A percentile compares a stretch with the other conserved stretches of the same genome.
Evolutionary conservation across 441 rosid genomes (phyloP).

Genomic region (Pelargonium australe): DNA sequence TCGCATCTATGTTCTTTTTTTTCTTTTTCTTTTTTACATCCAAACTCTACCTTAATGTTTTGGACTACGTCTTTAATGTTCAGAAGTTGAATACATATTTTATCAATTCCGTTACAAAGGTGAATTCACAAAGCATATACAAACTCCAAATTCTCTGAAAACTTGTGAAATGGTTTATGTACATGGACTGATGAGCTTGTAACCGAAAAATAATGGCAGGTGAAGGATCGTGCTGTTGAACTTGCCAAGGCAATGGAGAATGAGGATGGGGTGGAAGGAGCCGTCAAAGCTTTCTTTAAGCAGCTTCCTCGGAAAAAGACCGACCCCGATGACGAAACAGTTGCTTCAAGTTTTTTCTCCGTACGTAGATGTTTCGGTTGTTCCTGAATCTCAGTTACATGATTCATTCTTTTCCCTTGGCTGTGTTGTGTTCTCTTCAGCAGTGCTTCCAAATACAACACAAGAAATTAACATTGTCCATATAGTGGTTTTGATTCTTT

Average conservation of each 20-base stretch:
- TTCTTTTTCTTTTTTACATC: too few species aligned
- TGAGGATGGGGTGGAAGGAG: conserved; percentile 94
- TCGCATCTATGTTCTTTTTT: too few species aligned
- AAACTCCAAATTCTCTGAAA: too few species aligned
- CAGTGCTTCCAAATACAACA: background rate
- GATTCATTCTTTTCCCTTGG: background rate
- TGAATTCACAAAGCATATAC: too few species aligned
- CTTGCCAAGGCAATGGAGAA: conserved; percentile 86
- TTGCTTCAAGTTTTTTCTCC: conserved; percentile 43
- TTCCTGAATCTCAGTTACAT: conserved; percentile 32
- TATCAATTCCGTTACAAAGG: too few species aligned
- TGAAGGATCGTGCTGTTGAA: conserved; percentile 69
- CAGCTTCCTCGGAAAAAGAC: conserved; percentile 54
- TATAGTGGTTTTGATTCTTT: too few species aligned
- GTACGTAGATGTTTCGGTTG: conserved; percentile 74
- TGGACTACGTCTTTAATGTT: too few species aligned
- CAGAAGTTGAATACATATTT: too few species aligned
- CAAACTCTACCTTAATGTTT: too few species aligned
- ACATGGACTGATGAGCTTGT: background rate
- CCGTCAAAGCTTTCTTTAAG: conserved; percentile 87
- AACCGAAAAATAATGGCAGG: conserved; percentile 39
- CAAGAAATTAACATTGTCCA: too few species aligned
- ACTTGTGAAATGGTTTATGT: background rate
- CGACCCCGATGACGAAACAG: conserved; percentile 29
- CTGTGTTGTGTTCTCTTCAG: background rate